phyloP scores from a whole-genome alignment of 305 asterid species.

The Lippia alba region DNA sequence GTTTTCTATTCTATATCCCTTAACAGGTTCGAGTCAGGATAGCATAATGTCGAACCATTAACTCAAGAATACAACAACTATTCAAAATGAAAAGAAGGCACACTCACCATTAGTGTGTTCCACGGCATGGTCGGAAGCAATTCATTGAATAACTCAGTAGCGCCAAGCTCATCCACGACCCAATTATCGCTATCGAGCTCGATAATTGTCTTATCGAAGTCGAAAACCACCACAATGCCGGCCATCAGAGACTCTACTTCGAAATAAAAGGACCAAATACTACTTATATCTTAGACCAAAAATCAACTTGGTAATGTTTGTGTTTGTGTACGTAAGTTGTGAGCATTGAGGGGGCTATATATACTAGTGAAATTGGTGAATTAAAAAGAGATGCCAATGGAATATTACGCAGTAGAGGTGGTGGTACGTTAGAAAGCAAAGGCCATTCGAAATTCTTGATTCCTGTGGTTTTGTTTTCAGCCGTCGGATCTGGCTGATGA shows the following conservation, averaged over 20 bases:
- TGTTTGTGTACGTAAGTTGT: not conserved
- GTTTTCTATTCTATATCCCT: no score
- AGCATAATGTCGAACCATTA: no score
- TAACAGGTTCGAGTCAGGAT: no score
- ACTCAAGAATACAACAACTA: not conserved
- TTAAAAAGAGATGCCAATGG: slow-evolving; percentile 35
- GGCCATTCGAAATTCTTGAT: slow-evolving; percentile 20
- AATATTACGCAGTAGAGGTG: slow-evolving; percentile 38
- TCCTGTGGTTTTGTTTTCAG: not conserved
- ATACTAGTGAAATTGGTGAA: slow-evolving; percentile 19
- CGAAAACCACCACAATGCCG: slow-evolving; percentile 63
- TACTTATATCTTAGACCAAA: no score
- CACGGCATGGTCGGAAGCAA: slow-evolving; percentile 86
- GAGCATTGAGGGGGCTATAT: slow-evolving; percentile 17
- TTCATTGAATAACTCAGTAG: slow-evolving; percentile 66
- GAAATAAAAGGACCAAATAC: not conserved
- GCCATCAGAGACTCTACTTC: slow-evolving; percentile 44
- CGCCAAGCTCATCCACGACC: slow-evolving; percentile 79
- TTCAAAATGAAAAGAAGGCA: no score
- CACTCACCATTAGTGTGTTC: slow-evolving; percentile 75
- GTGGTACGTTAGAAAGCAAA: not conserved
- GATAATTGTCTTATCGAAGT: slow-evolving; percentile 84
- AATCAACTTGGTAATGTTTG: no score
- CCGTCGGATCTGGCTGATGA: slow-evolving; percentile 35
- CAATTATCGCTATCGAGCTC: slow-evolving; percentile 87